Base-by-base conservation (phyloP, 108 stramenopile genomes). In the Cyclotella baltica region DNA sequence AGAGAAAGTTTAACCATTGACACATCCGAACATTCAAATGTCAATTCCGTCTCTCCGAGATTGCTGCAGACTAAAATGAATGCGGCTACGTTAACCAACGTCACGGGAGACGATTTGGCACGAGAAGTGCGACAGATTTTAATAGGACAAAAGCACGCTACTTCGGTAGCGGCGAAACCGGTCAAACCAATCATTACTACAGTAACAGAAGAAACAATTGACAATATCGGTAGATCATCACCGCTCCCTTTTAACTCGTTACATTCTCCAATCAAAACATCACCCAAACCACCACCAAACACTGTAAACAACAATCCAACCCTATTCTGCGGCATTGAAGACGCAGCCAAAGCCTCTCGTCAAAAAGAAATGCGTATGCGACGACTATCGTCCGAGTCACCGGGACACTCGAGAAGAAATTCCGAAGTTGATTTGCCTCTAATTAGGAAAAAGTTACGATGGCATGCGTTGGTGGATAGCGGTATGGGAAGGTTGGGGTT, bases 401-500 rank as follows among this genome's bases (percentile, higher is more conserved):
- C 43, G 37, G 16, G 33, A 3, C 48, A 48, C 5, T 50, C 67
- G 11, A 50, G 47, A 51, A 50, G 46, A 51, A 50, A 25, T 15
- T 27, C 67, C 52, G 23, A 55, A 10, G 34, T 11, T 1, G 64
- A 66, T 33, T n/a, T 36, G 28, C 72, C 72, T 18, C 40, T 34
- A 3, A 62, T 73, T 30, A 66, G 81, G 3, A 87, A 87, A 70
- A 75, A 80, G 30, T 63, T 92, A 22, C 77, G 89, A 56, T 92
- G 85, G 81, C 91, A 89, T 76, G 86, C 84, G 10, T 46, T 89
- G 52, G 85, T 92, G 0, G 91, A 92, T 62, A 81, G 77, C 33
- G 91, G 91, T 16, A 92, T 92, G 91, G 91, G 91, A 25, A 62
- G 91, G 9, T 56, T 92, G 16, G 91, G 91, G 23, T 91, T 91